These are phyloP conservation scores for Aspergillus ochraceoroseus DNA, from an alignment of 2,329 filamentous ascomycete genomes.

Conservation along the genomic window DNA sequence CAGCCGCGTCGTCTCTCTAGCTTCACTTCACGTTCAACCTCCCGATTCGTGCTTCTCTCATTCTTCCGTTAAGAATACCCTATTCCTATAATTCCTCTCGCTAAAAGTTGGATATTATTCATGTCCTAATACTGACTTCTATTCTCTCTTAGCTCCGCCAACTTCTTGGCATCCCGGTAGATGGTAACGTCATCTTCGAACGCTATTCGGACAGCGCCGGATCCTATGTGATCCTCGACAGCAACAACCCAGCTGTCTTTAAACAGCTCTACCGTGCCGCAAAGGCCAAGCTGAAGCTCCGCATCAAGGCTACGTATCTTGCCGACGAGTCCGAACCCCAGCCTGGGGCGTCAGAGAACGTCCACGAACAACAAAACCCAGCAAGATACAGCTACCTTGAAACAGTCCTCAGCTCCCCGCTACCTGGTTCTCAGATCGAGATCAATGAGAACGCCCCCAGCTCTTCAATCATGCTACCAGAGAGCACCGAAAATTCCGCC, in stretches of 20 bases:
- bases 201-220: constrained; percentile 92
- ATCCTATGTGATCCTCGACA: constrained; percentile 72
- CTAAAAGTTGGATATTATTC: background rate
- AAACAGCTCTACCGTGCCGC: constrained; percentile 95
- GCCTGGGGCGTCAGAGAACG: constrained; percentile 15
- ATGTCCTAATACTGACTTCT: constrained; percentile 21
- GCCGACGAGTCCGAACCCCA: constrained; percentile 31
- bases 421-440: constrained; percentile 20
- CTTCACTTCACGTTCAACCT: constrained; percentile 3
- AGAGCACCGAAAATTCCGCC: constrained; percentile 8
- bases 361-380: constrained; percentile 19
- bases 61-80: no score
- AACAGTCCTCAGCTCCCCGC: constrained; percentile 37
- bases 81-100: no score
- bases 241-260: constrained; percentile 74
- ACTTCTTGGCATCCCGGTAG: constrained; percentile 60
- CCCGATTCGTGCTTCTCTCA: constrained; percentile 6
- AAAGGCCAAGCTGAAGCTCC: constrained; percentile 96
- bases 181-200: constrained; percentile 67
- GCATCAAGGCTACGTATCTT: constrained; percentile 68
- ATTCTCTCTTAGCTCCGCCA: constrained; percentile 58
- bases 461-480: constrained; percentile 10
- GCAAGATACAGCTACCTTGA: constrained; percentile 41
- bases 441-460: constrained; percentile 11
- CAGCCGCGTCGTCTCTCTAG: constrained; percentile 16